Conservation (phyloP, 495 filamentous ascomycete genomes). For the Xylaria telfairii region DNA sequence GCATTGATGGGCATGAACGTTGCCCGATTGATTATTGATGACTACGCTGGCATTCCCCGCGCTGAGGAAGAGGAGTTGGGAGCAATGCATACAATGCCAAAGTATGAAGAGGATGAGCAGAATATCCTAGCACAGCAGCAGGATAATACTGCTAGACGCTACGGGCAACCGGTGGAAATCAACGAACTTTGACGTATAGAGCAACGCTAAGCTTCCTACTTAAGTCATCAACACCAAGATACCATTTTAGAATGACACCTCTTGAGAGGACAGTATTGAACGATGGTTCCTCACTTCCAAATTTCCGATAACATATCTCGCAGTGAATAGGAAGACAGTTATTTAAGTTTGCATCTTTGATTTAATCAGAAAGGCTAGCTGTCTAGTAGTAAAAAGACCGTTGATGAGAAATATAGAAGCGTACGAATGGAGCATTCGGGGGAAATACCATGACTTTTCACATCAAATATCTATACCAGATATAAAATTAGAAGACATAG, state of each 20-base stretch:
- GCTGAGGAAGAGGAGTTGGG: conserved; percentile 6
- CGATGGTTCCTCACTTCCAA: neutral
- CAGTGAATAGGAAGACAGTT: neutral
- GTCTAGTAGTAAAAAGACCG: no score
- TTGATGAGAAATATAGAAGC: no score
- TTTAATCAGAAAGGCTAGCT: neutral
- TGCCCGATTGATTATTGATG: conserved; percentile 75
- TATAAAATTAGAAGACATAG: no score
- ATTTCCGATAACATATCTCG: neutral
- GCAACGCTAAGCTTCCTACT: neutral
- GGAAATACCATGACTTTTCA: no score
- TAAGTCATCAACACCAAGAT: neutral
- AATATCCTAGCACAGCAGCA: conserved; percentile 28
- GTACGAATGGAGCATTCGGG: no score
- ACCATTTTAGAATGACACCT: neutral
- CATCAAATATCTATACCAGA: no score
- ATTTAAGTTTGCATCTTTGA: neutral
- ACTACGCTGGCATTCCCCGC: conserved; percentile 37
- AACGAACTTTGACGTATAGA: conserved; percentile 29
- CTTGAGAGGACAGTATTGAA: neutral
- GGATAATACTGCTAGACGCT: conserved; percentile 1
- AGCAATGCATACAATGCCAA: neutral
- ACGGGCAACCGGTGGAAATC: neutral
- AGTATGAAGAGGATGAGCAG: conserved; percentile 20
- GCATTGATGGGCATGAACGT: conserved; percentile 95